A percentile compares a stretch with the other conserved stretches of the same genome.
phyloP scores from a whole-genome alignment of 208 protist species.

The Crithidia bombi region DNA sequence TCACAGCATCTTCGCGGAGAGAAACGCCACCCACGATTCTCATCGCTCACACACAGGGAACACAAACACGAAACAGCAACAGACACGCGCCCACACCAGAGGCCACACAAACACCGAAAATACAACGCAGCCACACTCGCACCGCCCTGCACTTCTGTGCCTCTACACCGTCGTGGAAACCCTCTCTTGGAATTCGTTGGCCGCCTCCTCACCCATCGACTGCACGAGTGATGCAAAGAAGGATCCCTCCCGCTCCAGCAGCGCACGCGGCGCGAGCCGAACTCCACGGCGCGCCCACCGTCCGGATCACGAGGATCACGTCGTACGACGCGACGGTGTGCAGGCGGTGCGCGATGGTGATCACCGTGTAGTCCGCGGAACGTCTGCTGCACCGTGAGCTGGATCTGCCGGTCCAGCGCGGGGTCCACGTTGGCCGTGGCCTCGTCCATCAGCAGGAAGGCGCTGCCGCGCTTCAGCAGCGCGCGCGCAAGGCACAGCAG shows the following conservation, averaged over 20 bases:
- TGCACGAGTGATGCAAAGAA: slow-evolving; percentile 7
- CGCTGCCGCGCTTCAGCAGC: slow-evolving; percentile 55
- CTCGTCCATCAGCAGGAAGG: slow-evolving; percentile 83
- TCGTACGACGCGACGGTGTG: slow-evolving; percentile 74
- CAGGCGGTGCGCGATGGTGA: slow-evolving; percentile 76
- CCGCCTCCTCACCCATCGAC: neutral
- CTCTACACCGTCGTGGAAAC: too few relatives aligned
- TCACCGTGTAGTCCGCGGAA: slow-evolving; percentile 62
- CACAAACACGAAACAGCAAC: too few relatives aligned
- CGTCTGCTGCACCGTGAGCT: slow-evolving; percentile 45
- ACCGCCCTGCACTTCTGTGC: too few relatives aligned
- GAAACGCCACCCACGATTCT: too few relatives aligned
- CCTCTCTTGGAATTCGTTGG: too few relatives aligned
- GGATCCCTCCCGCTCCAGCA: slow-evolving; percentile 6
- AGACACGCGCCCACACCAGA: too few relatives aligned
- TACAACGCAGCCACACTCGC: too few relatives aligned
- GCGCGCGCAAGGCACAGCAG: slow-evolving; percentile 75
- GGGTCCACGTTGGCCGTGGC: slow-evolving; percentile 75
- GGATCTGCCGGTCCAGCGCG: slow-evolving; percentile 58
- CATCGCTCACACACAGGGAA: too few relatives aligned
- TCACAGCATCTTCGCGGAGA: too few relatives aligned
- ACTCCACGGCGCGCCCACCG: slow-evolving; percentile 34
- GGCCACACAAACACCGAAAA: too few relatives aligned
- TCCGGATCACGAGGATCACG: slow-evolving; percentile 66
- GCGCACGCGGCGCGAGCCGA: slow-evolving; percentile 22